Percentiles rank a stretch among this genome's conserved stretches.
These are phyloP conservation scores for Gossypium raimondii DNA, from an alignment of 345 rosid species.

Conservation along the genomic window DNA sequence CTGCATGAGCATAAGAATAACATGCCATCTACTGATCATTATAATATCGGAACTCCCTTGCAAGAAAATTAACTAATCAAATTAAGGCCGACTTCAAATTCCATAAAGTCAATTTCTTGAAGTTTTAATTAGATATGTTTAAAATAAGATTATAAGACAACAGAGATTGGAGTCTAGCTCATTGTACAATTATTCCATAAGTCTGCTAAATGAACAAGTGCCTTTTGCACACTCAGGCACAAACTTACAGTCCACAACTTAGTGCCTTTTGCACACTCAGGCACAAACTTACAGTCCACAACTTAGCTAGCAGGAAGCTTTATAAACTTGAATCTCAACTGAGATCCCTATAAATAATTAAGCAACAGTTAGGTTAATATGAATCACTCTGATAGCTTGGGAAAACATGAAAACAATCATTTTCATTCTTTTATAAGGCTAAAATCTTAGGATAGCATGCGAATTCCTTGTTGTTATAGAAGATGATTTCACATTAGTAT, in stretches of 20 bases:
- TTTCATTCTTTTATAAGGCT: background rate
- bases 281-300: background rate
- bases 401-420: slow-evolving; percentile 1
- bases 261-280: background rate
- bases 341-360: background rate
- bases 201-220: background rate
- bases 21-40: background rate
- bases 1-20: background rate
- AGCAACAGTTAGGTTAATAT: background rate
- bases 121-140: background rate
- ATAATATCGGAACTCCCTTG: background rate
- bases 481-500: slow-evolving; percentile 11
- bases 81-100: background rate
- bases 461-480: background rate
- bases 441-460: background rate
- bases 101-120: slow-evolving; percentile 1
- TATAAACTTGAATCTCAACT: slow-evolving; percentile 8
- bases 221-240: background rate
- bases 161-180: background rate
- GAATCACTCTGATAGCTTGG: background rate
- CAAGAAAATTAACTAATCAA: background rate
- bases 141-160: background rate
- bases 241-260: background rate
- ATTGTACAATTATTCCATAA: background rate
- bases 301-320: background rate